These are phyloP conservation scores for Saksenaea oblongispora DNA, from an alignment of 371 early-diverging fungal genomes.

Conservation along the genomic window DNA sequence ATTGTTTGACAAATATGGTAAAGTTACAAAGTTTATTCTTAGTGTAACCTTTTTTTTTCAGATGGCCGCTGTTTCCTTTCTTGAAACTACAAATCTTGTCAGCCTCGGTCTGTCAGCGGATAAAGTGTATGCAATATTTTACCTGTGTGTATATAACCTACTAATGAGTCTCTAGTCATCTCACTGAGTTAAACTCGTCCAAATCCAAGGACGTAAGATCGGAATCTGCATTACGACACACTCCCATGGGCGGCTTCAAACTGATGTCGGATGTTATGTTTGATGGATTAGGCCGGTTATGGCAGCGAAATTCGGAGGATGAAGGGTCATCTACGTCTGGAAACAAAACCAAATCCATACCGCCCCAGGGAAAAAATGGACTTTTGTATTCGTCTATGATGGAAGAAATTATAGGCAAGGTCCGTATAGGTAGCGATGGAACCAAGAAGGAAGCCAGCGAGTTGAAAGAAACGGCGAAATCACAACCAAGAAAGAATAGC, in stretches of 20 bases:
- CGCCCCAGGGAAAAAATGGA: background rate
- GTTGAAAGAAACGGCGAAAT: slow-evolving; percentile 32
- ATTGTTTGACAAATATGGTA: slow-evolving; percentile 55
- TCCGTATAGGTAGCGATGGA: slow-evolving; percentile 19
- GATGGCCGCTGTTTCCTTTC: slow-evolving; percentile 49
- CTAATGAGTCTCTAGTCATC: slow-evolving; percentile 21
- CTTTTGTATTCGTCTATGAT: background rate
- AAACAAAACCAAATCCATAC: slow-evolving; percentile 2
- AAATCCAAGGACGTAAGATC: slow-evolving; percentile 1
- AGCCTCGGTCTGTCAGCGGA: slow-evolving; percentile 53
- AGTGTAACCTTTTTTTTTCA: slow-evolving; percentile 2
- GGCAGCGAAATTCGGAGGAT: slow-evolving; percentile 31
- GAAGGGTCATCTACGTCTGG: background rate
- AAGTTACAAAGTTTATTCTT: background rate
- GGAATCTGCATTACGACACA: slow-evolving; percentile 1
- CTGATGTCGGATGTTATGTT: slow-evolving; percentile 47
- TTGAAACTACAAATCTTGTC: slow-evolving; percentile 49
- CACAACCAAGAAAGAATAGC: slow-evolving; percentile 1
- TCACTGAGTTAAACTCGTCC: slow-evolving; percentile 34
- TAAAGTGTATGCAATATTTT: slow-evolving; percentile 15
- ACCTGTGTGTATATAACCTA: slow-evolving; percentile 19
- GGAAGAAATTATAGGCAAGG: slow-evolving; percentile 21
- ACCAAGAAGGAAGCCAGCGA: slow-evolving; percentile 21
- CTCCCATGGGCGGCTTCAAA: slow-evolving; percentile 29
- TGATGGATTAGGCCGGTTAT: slow-evolving; percentile 49